Base-by-base conservation (phyloP, 371 early-diverging fungal species). In the Nosema bombycis region DNA sequence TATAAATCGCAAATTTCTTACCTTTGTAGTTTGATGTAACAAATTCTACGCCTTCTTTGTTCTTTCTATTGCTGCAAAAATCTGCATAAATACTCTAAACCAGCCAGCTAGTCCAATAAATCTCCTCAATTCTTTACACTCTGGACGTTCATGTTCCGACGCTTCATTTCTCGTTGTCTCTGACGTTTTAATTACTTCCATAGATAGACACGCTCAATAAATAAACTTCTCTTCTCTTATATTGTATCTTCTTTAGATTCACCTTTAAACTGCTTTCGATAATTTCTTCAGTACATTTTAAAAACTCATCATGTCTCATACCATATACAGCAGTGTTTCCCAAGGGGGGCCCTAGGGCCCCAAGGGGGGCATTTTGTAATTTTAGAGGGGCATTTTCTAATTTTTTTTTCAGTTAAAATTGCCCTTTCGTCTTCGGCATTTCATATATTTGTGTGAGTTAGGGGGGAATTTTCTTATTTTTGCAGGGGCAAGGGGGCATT, bases 171-270 rank as follows among this genome's bases (percentile, higher is more conserved):
- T 66, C 36, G 73, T 72, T 33, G 64, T 62, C 32, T 78, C 66
- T 3, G 33, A 15, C 0, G 71, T 72, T 30, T 37, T n/a, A 55
- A 6, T 56, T 73, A 21, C 6, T 32, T 65, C 60, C 57, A 58
- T 77, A 56, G 29, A 74, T 34, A 2, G 28, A 0, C 26, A 58
- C 26, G 54, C 78, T 66, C n/a, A 82, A 46, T 46, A 82, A 3
- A 77, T 72, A 64, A 10, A 33, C 81, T 55, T 58, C 63, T 46
- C 37, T 46, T n/a, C 67, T 28, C 2, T 56, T 36, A 72, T 18
- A 69, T 21, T 37, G 61, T 26, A 72, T 55, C 71, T 66, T 30
- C 80, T 60, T 55, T 75, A 67, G 38, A 37, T 75, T 80, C 38
- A 71, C 12, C 33, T 56, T 70, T 23, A 80, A 30, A 29, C 55